These are phyloP conservation scores for Danielia oregonensis DNA, from an alignment of 805 yeast genomes.

Conservation along the genomic window DNA sequence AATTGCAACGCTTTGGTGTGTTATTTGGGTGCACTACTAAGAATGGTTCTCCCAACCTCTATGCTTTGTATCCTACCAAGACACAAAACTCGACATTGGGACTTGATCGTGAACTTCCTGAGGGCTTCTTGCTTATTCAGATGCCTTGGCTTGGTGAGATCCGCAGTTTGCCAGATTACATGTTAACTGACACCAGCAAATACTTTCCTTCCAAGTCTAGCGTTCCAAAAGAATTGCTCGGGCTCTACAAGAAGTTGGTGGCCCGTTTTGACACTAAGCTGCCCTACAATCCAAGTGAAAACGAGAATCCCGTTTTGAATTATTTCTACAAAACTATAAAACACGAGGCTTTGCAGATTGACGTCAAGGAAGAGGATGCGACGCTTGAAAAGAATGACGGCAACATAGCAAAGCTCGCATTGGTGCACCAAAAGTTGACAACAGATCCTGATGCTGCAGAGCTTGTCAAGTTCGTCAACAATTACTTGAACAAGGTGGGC, in stretches of 20 bases:
- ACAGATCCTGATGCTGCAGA: conserved; percentile 2
- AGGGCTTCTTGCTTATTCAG: conserved; percentile 68
- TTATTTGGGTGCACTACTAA: conserved; percentile 66
- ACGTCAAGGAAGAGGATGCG: conserved; percentile 17
- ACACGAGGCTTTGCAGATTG: conserved; percentile 61
- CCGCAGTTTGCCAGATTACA: conserved; percentile 54
- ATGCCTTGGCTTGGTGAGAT: conserved; percentile 77
- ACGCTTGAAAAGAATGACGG: conserved; percentile 13
- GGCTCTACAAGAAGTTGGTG: conserved; percentile 22
- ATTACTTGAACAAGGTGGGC: conserved; percentile 7
- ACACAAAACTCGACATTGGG: conserved; percentile 17
- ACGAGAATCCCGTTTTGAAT: conserved; percentile 62
- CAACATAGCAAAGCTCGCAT: conserved; percentile 8
- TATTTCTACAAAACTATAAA: conserved; percentile 64
- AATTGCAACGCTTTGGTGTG: conserved; percentile 54
- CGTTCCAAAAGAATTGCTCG: conserved; percentile 16
- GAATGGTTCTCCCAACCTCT: conserved; percentile 53
- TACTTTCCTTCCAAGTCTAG: conserved; percentile 8
- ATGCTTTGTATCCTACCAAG: conserved; percentile 57
- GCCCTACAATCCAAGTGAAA: conserved; percentile 54
- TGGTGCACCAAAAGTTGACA: conserved; percentile 4
- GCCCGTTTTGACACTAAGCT: conserved; percentile 39
- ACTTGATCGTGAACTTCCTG: conserved; percentile 37
- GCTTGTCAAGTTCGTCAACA: conserved; percentile 4
- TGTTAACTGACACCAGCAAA: conserved; percentile 10